These are phyloP conservation scores for Huiozyma sinensis DNA, from an alignment of 805 yeast genomes.

Conservation along the genomic window DNA sequence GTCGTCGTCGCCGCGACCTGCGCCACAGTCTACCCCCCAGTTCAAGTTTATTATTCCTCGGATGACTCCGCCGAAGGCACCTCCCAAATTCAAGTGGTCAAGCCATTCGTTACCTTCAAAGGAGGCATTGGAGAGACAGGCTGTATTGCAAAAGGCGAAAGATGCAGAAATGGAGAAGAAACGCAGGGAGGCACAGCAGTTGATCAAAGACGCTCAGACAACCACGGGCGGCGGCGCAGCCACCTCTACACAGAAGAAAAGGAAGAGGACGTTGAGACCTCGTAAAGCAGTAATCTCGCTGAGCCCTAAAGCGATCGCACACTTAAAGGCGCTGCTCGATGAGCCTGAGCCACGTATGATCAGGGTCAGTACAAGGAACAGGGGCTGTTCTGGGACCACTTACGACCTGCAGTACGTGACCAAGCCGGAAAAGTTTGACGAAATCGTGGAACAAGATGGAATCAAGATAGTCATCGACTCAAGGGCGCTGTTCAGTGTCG, in stretches of 20 bases:
- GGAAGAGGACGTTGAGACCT: slow-evolving; percentile 67
- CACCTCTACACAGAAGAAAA: slow-evolving; percentile 22
- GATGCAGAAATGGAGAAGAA: slow-evolving; percentile 11
- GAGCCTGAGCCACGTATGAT: slow-evolving; percentile 85
- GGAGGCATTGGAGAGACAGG: slow-evolving; percentile 38
- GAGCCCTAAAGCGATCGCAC: slow-evolving; percentile 63
- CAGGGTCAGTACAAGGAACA: slow-evolving; percentile 85
- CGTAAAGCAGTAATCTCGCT: slow-evolving; percentile 83
- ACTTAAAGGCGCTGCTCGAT: slow-evolving; percentile 53
- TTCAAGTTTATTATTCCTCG: too few relatives aligned
- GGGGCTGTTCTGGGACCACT: slow-evolving; percentile 94
- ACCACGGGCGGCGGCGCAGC: neutral
- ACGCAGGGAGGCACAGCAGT: slow-evolving; percentile 13
- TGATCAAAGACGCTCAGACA: slow-evolving; percentile 1
- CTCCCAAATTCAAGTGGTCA: slow-evolving; percentile 25
- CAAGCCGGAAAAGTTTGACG: slow-evolving; percentile 91
- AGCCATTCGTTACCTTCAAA: slow-evolving; percentile 39
- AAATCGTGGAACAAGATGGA: slow-evolving; percentile 85
- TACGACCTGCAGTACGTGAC: slow-evolving; percentile 86
- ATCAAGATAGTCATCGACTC: slow-evolving; percentile 89
- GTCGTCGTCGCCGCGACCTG: too few relatives aligned
- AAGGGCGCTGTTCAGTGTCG: slow-evolving; percentile 88
- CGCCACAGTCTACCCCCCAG: too few relatives aligned
- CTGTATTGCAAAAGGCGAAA: slow-evolving; percentile 15
- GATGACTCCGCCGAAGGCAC: neutral